Base-by-base conservation (phyloP, 495 filamentous ascomycete genomes). In the Neurospora tetraspora region DNA sequence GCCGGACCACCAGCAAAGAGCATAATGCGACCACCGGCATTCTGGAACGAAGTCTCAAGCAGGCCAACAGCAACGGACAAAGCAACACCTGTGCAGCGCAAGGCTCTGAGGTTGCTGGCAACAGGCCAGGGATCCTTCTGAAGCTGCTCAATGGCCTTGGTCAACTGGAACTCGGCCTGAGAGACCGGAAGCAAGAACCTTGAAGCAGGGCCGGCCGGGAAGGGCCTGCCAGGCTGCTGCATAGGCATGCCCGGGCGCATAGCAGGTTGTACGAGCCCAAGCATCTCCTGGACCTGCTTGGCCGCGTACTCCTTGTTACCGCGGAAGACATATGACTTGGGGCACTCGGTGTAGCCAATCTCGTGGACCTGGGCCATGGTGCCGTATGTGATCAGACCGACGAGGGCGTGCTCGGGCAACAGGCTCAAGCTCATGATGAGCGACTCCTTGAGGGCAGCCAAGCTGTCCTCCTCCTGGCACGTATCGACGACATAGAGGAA, bases 351-450 rank as follows among this genome's bases (percentile, higher is more conserved):
- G 80, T 99, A 99, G 71, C 96, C 96, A 77, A 99, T 91, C 84
- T 99, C 96, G 78, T 99, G 96, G 34, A 99, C 93, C 89, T 98
- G 94, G 45, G 94, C 94, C 95, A 98, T 99, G 65, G 96, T 98
- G 61, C 96, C 96, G 79, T 88, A 99, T 42, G 96, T 98, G 77
- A 99, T 92, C 75, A 99, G 83, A 38, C 96, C 96, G 73, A 99
- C 96, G 71, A 99, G 86, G 31, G 96, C 94, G 85, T 97, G 91
- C 69, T 94, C 92, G 39, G 96, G 96, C 68, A 99, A 86, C 69
- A 99, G 86, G 78, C 93, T 96, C 82, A 99, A 88, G 83, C 96
- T 98, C 93, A 97, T 94, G 75, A 99, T 91, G 79, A 99, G 86
- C 14, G 95, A 96, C 81, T 97, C 95, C 84, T 97, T 98, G 76